Evolutionary conservation across 352 stramenopile species (phyloP), one percentile per base, ranked within the genome.

Genomic region (Pythium graminicola): DNA sequence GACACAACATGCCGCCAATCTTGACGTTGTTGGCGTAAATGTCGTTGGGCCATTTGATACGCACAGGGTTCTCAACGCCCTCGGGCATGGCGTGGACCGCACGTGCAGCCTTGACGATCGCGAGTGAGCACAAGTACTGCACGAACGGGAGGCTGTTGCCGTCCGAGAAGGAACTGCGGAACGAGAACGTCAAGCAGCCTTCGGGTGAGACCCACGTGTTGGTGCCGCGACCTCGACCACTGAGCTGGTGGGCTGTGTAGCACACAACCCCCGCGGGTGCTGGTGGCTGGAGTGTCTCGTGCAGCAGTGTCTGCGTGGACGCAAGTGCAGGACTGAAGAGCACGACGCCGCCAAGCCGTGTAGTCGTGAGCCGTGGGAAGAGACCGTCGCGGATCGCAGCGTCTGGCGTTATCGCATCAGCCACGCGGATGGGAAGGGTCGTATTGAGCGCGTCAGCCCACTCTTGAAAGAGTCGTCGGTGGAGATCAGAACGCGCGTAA

Each of bases 1-100:
- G 86, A 58, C 85, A 96, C 20, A 96, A 60, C 46, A 96, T 93
- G 29, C 86, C 86, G 55, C 80, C 84, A 56, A 96, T 93, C 66
- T 96, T 96, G 69, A 85, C 71, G 49, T 78, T 77, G 56, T 93
- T 70, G 26, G 78, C 85, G 65, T 96, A 96, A 32, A 96, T 95
- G 64, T 96, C 86, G 60, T 96, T 96, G 20, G 86, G 86, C 86
- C 86, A 96, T 64, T 96, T 96, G 73, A 96, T 96, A 54, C 70
- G 72, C 52, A 95, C 84, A 29, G 79, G 65, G 23, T 73, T 85
- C 4, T 53, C 63, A 42, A 54, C 53, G 1, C 48, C 65, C 4
- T 58, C 51, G 27, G 51, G 50, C 32, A 62, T 42, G 10, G 65
- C 50, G 27, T 85, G 68, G n/a, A 93, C 68, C 1, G 44, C 60